Base-by-base conservation (phyloP, 441 rosid species). In the Breynia disticha region DNA sequence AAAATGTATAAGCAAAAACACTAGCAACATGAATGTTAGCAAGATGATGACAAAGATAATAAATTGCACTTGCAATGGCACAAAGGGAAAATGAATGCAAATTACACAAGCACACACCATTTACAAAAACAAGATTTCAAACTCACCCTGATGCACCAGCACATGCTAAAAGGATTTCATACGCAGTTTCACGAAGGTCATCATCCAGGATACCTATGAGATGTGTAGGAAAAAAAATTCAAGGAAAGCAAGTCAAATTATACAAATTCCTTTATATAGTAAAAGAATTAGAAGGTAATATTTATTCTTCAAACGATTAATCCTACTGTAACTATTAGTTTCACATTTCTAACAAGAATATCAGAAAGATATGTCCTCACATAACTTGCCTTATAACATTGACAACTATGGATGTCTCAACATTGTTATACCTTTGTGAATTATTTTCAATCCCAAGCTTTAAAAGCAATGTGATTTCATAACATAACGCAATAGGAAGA, bases 131-230 rank as follows among this genome's bases (percentile, higher is more conserved):
- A 9, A 59, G 60, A 57, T 13, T 38, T 37, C 47, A 57, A 43
- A 59, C 71, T 62, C 76, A 94, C 99, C 99, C 97, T 44, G 97
- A 66, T 57, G 99, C 94, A 58, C 99, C 99, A 57, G 99, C 99
- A 66, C 96, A 90, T 46, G 96, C 95, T 78, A 94, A 70, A 49
- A 94, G 89, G 73, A 85, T 67, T 76, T 90, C 97, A 53, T 83
- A 94, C 41, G 99, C 95, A 57, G 91, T 85, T 75, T 94, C 97
- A 12, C 96, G 94, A 37, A 90, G 86, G 72, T 94, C 99, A 42
- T 94, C 99, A 67, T 85, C 97, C 22, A 83, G 74, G 24, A 85
- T 78, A 68, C 96, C 99, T 94, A 76, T 66, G 72, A 68, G 50
- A 11, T 54, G 57, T 18, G 68, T 48, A 50, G 47, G 47, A 48